These are phyloP conservation scores for Populus pruinosa DNA, from an alignment of 345 rosid genomes.

Conservation along the genomic window DNA sequence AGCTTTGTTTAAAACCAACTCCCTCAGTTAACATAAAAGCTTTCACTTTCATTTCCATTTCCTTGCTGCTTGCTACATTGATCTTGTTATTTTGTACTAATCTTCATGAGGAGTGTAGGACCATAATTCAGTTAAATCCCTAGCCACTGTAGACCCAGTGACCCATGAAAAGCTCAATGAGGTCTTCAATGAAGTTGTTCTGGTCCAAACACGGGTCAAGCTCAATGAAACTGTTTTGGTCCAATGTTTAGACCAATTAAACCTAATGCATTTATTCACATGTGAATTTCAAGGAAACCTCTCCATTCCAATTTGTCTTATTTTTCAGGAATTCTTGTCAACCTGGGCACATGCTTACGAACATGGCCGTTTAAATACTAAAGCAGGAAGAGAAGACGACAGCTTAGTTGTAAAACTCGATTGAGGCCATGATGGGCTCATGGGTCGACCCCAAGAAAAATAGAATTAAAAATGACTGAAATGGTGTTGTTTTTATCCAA, in stretches of 20 bases:
- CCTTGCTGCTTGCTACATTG: neutral
- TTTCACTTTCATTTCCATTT: neutral
- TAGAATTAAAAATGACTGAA: too few species aligned
- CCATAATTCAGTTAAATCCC: neutral
- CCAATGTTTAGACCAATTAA: neutral
- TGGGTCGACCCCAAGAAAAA: too few species aligned
- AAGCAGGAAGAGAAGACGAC: neutral
- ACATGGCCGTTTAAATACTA: neutral
- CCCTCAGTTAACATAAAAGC: neutral
- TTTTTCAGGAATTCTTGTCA: neutral
- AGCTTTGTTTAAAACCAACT: conserved; percentile 5
- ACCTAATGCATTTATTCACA: neutral
- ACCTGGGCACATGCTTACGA: neutral
- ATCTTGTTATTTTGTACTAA: neutral
- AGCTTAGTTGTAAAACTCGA: too few species aligned
- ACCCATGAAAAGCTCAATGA: neutral
- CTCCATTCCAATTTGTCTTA: neutral
- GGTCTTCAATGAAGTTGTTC: neutral
- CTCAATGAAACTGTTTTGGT: neutral
- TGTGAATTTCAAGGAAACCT: too few species aligned
- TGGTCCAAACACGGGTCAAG: neutral
- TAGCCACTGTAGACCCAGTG: neutral
- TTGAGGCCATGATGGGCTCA: too few species aligned
- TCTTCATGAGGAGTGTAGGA: neutral
- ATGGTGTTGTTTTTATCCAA: too few species aligned